Evolutionary conservation across 148 eudicot genomes (phyloP).

Genomic region (Rhododendron mucronatum): DNA sequence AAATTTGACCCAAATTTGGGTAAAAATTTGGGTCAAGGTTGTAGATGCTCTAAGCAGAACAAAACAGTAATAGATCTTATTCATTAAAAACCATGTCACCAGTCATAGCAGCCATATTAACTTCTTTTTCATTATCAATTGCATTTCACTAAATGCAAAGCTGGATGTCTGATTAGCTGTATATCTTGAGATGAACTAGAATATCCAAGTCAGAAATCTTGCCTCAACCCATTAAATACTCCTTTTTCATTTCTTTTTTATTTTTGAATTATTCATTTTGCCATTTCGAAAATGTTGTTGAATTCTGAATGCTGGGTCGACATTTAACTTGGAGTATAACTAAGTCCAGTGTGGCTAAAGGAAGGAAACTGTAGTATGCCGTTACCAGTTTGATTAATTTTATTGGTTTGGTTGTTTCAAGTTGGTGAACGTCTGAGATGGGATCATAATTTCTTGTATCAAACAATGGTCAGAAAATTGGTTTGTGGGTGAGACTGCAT

Average conservation of each 20-base stretch:
- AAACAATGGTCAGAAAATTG: neutral
- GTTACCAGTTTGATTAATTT: neutral
- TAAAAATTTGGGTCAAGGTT: too few relatives aligned
- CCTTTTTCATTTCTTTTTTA: neutral
- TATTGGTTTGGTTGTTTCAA: neutral
- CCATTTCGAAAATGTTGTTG: neutral
- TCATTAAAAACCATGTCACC: neutral
- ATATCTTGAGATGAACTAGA: neutral
- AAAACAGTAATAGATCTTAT: neutral
- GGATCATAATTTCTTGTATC: neutral
- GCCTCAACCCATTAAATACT: neutral
- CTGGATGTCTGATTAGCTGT: neutral
- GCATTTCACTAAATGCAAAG: too few relatives aligned
- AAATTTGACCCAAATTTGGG: too few relatives aligned
- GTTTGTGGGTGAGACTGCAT: neutral
- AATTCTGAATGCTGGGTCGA: neutral
- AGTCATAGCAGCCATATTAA: neutral
- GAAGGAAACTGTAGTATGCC: neutral
- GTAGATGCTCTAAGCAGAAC: too few relatives aligned
- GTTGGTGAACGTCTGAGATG: neutral
- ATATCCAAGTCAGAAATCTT: neutral
- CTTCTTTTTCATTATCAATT: neutral
- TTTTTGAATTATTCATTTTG: neutral
- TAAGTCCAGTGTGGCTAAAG: neutral
- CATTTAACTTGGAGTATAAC: neutral